phyloP scores from a whole-genome alignment of 768 basidiomycete genomes.

The Gelatoporia subvermispora region DNA sequence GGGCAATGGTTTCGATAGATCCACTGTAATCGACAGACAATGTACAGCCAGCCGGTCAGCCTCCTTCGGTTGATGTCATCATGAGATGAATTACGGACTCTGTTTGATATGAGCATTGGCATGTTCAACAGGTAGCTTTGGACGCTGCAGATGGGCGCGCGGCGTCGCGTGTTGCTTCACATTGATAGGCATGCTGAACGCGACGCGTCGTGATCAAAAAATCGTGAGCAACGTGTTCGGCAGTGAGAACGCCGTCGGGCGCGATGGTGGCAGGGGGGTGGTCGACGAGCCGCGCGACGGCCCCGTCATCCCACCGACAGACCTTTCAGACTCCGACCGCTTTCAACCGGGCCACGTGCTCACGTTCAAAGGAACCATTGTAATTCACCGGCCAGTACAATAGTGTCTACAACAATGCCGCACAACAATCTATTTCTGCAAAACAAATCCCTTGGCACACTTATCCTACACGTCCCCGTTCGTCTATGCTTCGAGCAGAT shows the following conservation, averaged over 20 bases:
- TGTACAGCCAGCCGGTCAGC: conserved; percentile 26
- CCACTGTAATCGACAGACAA: conserved; percentile 25
- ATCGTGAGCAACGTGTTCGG: conserved; percentile 4
- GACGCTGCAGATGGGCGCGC: conserved; percentile 14
- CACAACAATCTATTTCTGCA: neutral
- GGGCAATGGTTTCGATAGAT: conserved; percentile 47
- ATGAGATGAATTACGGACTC: conserved; percentile 17
- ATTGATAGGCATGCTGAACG: conserved; percentile 10
- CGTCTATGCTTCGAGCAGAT: neutral
- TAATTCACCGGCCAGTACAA: conserved; percentile 4
- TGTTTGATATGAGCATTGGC: conserved; percentile 22
- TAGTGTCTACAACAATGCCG: conserved; percentile 1
- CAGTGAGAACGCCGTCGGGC: neutral
- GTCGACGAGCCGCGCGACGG: neutral
- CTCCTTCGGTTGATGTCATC: conserved; percentile 25
- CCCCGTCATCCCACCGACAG: conserved; percentile 2
- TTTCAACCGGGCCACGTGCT: conserved; percentile 1
- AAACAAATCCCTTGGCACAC: neutral
- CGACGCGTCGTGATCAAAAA: conserved; percentile 13
- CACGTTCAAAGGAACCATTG: neutral
- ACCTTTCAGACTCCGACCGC: conserved; percentile 14
- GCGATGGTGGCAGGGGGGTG: conserved; percentile 10
- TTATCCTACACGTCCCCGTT: neutral
- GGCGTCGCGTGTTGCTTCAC: conserved; percentile 6
- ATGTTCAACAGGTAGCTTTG: conserved; percentile 14